Evolutionary conservation across 2,329 filamentous ascomycete species (phyloP).

Genomic region (Penicillium hesseltinei): DNA sequence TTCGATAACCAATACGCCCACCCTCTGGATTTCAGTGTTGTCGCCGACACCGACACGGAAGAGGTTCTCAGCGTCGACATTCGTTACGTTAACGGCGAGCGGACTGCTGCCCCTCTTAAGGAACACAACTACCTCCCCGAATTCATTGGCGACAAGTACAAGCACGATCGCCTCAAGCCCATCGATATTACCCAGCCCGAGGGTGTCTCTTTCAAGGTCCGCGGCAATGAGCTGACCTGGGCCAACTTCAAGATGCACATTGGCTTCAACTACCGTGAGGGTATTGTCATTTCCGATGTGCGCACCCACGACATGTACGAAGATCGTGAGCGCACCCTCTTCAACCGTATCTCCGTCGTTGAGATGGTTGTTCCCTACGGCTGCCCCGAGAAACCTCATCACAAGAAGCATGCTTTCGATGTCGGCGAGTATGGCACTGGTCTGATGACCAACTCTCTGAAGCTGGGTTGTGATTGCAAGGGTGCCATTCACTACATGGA

Average conservation of each 20-base stretch:
- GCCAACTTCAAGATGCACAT: constrained; percentile 40
- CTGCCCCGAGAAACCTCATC: constrained; percentile 27
- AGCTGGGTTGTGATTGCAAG: constrained; percentile 32
- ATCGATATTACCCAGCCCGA: constrained; percentile 31
- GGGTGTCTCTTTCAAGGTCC: constrained; percentile 31
- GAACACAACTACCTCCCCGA: constrained; percentile 32
- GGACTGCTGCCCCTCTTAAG: constrained; percentile 21
- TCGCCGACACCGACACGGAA: constrained; percentile 30
- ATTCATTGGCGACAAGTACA: constrained; percentile 27
- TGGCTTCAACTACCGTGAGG: constrained; percentile 53
- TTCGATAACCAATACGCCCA: constrained; percentile 36
- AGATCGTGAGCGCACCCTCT: constrained; percentile 30
- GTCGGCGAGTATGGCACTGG: constrained; percentile 30
- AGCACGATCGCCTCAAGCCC: constrained; percentile 26
- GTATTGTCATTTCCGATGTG: constrained; percentile 55
- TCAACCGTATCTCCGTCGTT: constrained; percentile 32
- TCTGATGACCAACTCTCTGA: constrained; percentile 30
- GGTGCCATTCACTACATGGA: constrained; percentile 32
- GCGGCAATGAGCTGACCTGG: constrained; percentile 31
- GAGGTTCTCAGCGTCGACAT: constrained; percentile 31
- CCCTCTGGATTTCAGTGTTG: constrained; percentile 29
- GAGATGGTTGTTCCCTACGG: constrained; percentile 32
- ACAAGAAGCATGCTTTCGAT: constrained; percentile 32
- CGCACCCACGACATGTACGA: constrained; percentile 29
- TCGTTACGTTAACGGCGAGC: constrained; percentile 27